phyloP scores from a whole-genome alignment of 2,329 filamentous ascomycete species.

The Dactylonectria macrodidyma region DNA sequence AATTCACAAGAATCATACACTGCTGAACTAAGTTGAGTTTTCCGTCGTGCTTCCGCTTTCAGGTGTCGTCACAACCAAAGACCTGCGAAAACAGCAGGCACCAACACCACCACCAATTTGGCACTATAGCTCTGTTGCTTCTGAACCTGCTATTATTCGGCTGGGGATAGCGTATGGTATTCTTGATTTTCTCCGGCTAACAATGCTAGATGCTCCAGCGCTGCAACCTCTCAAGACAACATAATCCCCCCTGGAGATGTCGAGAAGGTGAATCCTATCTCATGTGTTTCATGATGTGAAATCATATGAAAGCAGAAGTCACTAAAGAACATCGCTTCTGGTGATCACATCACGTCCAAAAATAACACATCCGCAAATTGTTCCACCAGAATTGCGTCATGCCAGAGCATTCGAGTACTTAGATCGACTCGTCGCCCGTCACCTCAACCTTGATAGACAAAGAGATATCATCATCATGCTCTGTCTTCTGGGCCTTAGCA shows the following conservation, averaged over 20 bases:
- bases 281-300: neutral
- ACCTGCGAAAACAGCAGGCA: too few relatives aligned
- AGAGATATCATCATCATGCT: slow-evolving; percentile 28
- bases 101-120: neutral
- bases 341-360: slow-evolving; percentile 11
- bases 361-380: neutral
- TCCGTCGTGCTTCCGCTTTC: too few relatives aligned
- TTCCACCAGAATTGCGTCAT: slow-evolving; percentile 1
- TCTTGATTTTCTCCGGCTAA: neutral
- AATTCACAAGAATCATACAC: too few relatives aligned
- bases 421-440: neutral
- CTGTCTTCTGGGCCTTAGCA: slow-evolving; percentile 37
- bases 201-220: neutral
- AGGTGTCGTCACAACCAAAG: too few relatives aligned
- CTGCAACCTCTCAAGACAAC: neutral
- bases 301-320: neutral
- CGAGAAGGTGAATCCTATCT: neutral
- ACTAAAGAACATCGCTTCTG: neutral
- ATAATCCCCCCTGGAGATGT: neutral
- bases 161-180: neutral
- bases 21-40: too few relatives aligned
- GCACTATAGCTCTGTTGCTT: neutral
- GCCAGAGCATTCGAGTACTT: neutral
- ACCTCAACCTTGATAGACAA: slow-evolving; percentile 31
- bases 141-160: neutral